Conservation (phyloP, 2,329 filamentous ascomycete species). For the Harringtonia lauricola region DNA sequence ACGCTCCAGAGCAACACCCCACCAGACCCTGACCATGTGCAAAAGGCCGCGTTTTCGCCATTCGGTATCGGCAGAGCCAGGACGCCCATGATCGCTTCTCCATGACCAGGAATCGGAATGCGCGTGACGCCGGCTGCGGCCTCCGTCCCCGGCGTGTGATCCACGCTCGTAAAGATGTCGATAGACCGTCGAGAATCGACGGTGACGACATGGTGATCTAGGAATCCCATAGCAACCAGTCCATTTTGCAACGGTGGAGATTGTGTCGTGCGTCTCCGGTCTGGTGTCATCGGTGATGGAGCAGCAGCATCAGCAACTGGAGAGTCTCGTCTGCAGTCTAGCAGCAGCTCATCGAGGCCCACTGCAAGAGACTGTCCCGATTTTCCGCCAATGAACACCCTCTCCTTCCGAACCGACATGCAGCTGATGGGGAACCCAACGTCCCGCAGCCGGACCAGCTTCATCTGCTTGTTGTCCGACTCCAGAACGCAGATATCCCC, state of each 20-base stretch:
- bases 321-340: conserved; percentile 3
- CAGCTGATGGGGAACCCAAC: conserved; percentile 59
- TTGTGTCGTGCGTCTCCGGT: conserved; percentile 20
- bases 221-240: conserved; percentile 58
- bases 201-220: conserved; percentile 57
- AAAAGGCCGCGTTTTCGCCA: conserved; percentile 57
- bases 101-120: conserved; percentile 50
- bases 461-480: conserved; percentile 61
- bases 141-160: conserved; percentile 28
- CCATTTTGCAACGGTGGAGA: conserved; percentile 26
- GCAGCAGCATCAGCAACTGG: neutral
- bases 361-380: conserved; percentile 47
- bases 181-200: conserved; percentile 69
- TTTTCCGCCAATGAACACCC: conserved; percentile 59
- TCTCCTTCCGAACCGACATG: conserved; percentile 46
- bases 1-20: conserved; percentile 73
- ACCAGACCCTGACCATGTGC: conserved; percentile 81
- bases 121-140: conserved; percentile 28
- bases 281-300: neutral
- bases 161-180: conserved; percentile 45
- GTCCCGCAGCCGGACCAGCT: conserved; percentile 53
- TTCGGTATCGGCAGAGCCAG: conserved; percentile 51
- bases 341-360: conserved; percentile 36
- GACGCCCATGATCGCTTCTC: conserved; percentile 62
- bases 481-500: conserved; percentile 87